Evolutionary conservation across 164 flowering plant species (phyloP).

Genomic region (Piper betle): DNA sequence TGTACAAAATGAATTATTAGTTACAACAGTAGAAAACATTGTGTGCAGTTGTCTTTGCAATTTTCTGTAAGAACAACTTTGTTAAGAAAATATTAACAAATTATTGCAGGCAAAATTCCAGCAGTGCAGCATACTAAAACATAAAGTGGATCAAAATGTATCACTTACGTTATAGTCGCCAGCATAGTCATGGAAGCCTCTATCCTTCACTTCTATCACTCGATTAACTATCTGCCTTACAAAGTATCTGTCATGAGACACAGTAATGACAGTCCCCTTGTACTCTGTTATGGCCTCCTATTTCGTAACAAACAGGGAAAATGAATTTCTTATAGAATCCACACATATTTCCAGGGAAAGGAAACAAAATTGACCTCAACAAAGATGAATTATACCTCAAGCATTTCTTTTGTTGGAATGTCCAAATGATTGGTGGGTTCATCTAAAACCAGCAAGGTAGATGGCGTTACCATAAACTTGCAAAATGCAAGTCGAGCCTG

Average conservation of each 20-base stretch:
- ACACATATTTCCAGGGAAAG: too few species aligned
- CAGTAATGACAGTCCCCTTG: slow-evolving; percentile 80
- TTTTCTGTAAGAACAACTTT: not conserved
- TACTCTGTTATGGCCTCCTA: slow-evolving; percentile 94
- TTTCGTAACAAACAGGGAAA: slow-evolving; percentile 5
- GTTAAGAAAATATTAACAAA: not conserved
- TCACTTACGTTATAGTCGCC: slow-evolving; percentile 92
- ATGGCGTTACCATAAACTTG: slow-evolving; percentile 96
- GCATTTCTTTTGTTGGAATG: slow-evolving; percentile 98
- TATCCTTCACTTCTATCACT: slow-evolving; percentile 80
- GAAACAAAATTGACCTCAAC: not conserved
- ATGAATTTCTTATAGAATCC: not conserved
- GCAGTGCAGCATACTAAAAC: not conserved
- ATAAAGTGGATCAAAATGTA: not conserved
- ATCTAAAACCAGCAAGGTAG: slow-evolving; percentile 86
- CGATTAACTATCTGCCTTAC: slow-evolving; percentile 89
- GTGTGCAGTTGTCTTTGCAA: not conserved
- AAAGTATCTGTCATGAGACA: slow-evolving; percentile 94
- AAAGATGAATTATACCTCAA: slow-evolving; percentile 48
- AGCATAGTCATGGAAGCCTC: slow-evolving; percentile 61
- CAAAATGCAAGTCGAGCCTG: slow-evolving; percentile 97
- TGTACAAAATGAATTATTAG: slow-evolving; percentile 11
- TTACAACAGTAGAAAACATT: not conserved
- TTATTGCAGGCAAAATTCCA: not conserved
- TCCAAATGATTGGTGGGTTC: slow-evolving; percentile 99